Evolutionary conservation across 768 basidiomycete genomes (phyloP).

Genomic region (Boletus eberwhitei): DNA sequence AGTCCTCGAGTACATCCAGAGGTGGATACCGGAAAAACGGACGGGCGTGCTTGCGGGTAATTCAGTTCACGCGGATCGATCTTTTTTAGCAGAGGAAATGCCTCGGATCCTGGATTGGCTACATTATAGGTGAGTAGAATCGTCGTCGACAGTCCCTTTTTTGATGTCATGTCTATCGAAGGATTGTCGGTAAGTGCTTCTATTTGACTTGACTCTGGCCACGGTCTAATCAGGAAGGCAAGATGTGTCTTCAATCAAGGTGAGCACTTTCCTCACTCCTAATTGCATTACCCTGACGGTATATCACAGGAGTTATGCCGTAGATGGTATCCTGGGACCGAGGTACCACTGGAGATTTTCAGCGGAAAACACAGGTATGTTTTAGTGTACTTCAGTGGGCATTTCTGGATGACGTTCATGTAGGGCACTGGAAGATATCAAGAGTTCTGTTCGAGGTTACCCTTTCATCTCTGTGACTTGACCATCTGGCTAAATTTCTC

Average conservation of each 20-base stretch:
- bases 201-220: not conserved
- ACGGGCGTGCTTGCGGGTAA: slow-evolving; percentile 80
- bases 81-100: slow-evolving; percentile 76
- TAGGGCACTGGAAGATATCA: slow-evolving; percentile 84
- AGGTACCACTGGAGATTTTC: slow-evolving; percentile 20
- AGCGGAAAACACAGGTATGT: slow-evolving; percentile 59
- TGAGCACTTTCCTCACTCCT: slow-evolving; percentile 15
- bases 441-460: slow-evolving; percentile 67
- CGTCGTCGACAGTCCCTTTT: not conserved
- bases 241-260: slow-evolving; percentile 88
- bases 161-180: slow-evolving; percentile 23
- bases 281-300: not conserved
- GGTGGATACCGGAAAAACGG: slow-evolving; percentile 70
- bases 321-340: slow-evolving; percentile 54
- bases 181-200: slow-evolving; percentile 63
- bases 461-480: not conserved
- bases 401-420: not conserved
- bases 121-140: slow-evolving; percentile 62
- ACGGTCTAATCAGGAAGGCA: slow-evolving; percentile 23
- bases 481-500: not conserved
- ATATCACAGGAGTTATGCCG: slow-evolving; percentile 60
- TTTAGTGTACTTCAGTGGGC: not conserved
- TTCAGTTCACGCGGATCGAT: slow-evolving; percentile 78
- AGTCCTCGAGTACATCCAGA: slow-evolving; percentile 76
- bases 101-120: slow-evolving; percentile 75